Base-by-base conservation (phyloP, 148 eudicot species). In the Amaranthus cruentus region DNA sequence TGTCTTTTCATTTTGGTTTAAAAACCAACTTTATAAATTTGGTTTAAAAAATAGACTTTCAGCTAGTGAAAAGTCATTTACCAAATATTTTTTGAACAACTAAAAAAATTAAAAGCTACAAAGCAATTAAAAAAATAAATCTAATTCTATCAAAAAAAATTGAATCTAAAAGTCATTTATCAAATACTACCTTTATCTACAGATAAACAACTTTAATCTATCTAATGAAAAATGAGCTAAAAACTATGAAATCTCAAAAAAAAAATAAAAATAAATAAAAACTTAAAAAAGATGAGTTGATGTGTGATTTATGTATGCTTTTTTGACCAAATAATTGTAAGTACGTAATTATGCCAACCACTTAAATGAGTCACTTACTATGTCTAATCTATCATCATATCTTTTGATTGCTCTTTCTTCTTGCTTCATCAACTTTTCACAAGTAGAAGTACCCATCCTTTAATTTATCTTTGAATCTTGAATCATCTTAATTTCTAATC, bases 271-370 rank as follows among this genome's bases (percentile, higher is more conserved):
- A 58, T 3, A n/a, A 10, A n/a, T n/a, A 7, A 58, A 7, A 6
- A 58, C 28, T n/a, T 58, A 3, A 58, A 13, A 65, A 47, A 46
- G 68, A 65, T 65, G 52, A 12, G 9, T 47, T 64, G 68, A 46
- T 65, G 54, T 47, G 54, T 66, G 54, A n/a, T 66, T 49, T 28
- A 48, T 66, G 6, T 13, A 49, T 66, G 69, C 69, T 49, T 66
- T 66, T 48, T 48, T 66, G 69, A 66, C 54, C 42, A 47, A 47
- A 65, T 46, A 65, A 65, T 13, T 44, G 68, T 46, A 65, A 8
- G 28, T 65, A 65, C 21, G 28, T 65, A 65, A 65, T 65, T 65
- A 65, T 65, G 68, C 68, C 67, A 65, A 5, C 15, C 67, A 63
- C 50, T 12, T 63, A 65, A 14, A 65, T 13, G 2, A 14, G 13